Evolutionary conservation across 148 eudicot species (phyloP).

Genomic region (Cornus kousa): DNA sequence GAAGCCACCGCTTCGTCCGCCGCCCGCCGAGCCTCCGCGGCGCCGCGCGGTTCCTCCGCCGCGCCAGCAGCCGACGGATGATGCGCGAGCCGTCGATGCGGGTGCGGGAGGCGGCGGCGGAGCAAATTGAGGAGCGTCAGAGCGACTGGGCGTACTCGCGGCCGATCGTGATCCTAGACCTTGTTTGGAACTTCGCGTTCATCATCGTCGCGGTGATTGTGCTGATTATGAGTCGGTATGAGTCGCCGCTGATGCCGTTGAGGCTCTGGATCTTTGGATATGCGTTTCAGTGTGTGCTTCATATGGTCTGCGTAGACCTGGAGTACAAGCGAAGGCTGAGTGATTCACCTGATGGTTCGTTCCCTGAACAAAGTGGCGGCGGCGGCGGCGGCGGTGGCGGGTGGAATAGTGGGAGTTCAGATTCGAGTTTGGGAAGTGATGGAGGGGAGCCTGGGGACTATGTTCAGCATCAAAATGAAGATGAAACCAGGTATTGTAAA

Average conservation of each 20-base stretch:
- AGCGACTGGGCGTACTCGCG: constrained; percentile 75
- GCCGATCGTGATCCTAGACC: constrained; percentile 58
- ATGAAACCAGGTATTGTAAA: constrained; percentile 54
- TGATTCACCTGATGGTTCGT: constrained; percentile 12
- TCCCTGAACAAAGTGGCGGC: constrained; percentile 15
- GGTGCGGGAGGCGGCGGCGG: constrained; percentile 73
- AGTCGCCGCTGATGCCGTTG: constrained; percentile 51
- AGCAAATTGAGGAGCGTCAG: constrained; percentile 70
- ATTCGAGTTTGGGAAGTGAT: constrained; percentile 57
- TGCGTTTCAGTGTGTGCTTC: constrained; percentile 60
- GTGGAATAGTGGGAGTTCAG: constrained; percentile 33
- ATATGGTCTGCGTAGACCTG: constrained; percentile 63
- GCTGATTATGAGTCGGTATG: constrained; percentile 43
- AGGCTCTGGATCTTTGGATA: constrained; percentile 79
- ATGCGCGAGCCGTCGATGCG: constrained; percentile 65
- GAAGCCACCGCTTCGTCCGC: constrained; percentile 30
- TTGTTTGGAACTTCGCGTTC: constrained; percentile 62
- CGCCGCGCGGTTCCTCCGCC: constrained; percentile 64
- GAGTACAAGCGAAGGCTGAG: constrained; percentile 46
- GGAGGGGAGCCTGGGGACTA: constrained; percentile 39
- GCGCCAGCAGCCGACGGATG: constrained; percentile 53
- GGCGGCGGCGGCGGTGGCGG: background rate
- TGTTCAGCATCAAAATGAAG: constrained; percentile 41
- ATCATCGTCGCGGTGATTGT: constrained; percentile 37
- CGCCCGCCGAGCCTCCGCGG: constrained; percentile 48